Conservation (phyloP, 2,329 filamentous ascomycete species). For the Sporothrix protearum region DNA sequence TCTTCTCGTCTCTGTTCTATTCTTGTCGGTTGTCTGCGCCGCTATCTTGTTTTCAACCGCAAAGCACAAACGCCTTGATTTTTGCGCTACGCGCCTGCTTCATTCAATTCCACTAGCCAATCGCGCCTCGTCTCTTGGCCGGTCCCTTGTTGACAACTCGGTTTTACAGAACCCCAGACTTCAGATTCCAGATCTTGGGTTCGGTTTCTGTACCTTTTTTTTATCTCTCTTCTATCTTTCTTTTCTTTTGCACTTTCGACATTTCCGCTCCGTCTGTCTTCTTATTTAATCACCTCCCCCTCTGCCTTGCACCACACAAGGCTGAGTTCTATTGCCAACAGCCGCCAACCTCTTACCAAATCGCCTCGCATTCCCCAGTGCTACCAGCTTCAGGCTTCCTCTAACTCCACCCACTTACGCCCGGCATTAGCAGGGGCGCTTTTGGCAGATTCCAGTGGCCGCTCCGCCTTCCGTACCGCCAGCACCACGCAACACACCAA, state of each 20-base stretch:
- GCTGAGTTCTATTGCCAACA: constrained; percentile 2
- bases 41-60: background rate
- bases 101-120: background rate
- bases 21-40: background rate
- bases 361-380: background rate
- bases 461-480: constrained; percentile 5
- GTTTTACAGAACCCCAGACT: background rate
- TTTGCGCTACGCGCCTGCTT: background rate
- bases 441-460: background rate
- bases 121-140: background rate
- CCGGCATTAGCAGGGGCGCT: constrained; percentile 6
- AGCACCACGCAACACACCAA: background rate
- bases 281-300: background rate
- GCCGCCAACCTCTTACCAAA: background rate
- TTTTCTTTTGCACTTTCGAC: background rate
- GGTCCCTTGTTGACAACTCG: background rate
- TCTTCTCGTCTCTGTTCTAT: background rate
- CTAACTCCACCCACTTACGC: constrained; percentile 13
- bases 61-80: background rate
- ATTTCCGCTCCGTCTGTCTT: background rate
- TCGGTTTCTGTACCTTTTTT: background rate
- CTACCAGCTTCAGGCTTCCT: background rate
- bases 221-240: too few species aligned
- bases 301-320: constrained; percentile 16
- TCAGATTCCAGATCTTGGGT: background rate